A percentile compares a stretch with the other conserved stretches of the same genome.
Conservation (phyloP, 805 yeast species). For the Metschnikowia anglica region DNA sequence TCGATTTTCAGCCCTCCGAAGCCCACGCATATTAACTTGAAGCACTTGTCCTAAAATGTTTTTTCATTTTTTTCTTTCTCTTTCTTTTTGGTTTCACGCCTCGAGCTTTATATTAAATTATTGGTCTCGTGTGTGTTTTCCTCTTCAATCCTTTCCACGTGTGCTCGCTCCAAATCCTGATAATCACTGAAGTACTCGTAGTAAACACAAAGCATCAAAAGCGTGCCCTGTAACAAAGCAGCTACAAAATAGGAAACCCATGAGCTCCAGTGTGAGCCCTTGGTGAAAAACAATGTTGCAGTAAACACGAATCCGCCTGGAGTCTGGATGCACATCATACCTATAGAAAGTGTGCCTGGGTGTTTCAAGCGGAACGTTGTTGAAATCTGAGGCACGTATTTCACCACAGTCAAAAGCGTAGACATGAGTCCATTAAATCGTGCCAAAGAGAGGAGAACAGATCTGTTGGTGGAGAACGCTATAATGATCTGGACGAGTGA, state of each 20-base stretch:
- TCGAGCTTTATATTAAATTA: not conserved
- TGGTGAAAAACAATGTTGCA: constrained; percentile 63
- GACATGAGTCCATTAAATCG: constrained; percentile 63
- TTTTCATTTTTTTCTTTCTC: not conserved
- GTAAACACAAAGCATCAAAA: constrained; percentile 63
- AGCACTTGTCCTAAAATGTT: not conserved
- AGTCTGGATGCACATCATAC: constrained; percentile 83
- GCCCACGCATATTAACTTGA: no score
- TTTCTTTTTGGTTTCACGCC: not conserved
- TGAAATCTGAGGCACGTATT: constrained; percentile 75
- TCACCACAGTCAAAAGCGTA: constrained; percentile 60
- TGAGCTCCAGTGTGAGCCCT: constrained; percentile 81
- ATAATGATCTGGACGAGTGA: constrained; percentile 37
- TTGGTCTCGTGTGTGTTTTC: constrained; percentile 10
- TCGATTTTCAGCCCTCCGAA: no score
- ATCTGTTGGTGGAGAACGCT: constrained; percentile 27
- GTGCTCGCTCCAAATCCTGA: constrained; percentile 11
- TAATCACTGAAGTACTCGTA: constrained; percentile 25
- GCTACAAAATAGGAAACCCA: constrained; percentile 81
- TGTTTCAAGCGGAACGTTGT: constrained; percentile 70
- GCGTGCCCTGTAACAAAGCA: constrained; percentile 61
- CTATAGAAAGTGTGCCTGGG: constrained; percentile 75
- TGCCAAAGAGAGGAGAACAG: constrained; percentile 44
- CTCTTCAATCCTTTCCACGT: constrained; percentile 14
- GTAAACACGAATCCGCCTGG: constrained; percentile 89